Percentiles rank a stretch among this genome's conserved stretches.
These are phyloP conservation scores for Ophioceras dolichostomum DNA, from an alignment of 2,329 filamentous ascomycete genomes.

Conservation along the genomic window DNA sequence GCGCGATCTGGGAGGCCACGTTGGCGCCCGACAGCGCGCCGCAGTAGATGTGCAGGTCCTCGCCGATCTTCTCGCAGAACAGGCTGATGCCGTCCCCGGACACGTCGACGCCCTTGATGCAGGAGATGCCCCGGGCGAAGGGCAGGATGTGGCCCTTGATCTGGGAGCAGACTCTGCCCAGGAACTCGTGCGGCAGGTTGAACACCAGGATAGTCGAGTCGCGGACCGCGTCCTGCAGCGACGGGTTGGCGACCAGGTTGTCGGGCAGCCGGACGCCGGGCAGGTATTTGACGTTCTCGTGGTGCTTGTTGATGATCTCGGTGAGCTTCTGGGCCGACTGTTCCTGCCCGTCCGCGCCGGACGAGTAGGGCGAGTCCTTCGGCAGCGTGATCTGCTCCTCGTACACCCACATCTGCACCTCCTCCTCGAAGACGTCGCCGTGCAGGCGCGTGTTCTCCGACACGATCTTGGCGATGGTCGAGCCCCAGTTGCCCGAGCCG, in stretches of 20 bases:
- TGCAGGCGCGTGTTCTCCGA: slow-evolving; percentile 80
- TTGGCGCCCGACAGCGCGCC: slow-evolving; percentile 93
- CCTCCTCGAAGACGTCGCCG: slow-evolving; percentile 68
- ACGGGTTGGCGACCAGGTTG: slow-evolving; percentile 78
- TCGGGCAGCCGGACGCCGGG: slow-evolving; percentile 71
- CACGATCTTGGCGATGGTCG: slow-evolving; percentile 92
- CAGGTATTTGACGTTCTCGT: slow-evolving; percentile 98
- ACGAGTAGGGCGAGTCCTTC: slow-evolving; percentile 61
- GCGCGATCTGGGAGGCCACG: slow-evolving; percentile 87
- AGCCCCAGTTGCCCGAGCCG: slow-evolving; percentile 97
- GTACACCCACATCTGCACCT: slow-evolving; percentile 98
- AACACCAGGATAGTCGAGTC: slow-evolving; percentile 86
- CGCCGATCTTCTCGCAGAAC: slow-evolving; percentile 91
- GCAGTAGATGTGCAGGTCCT: slow-evolving; percentile 87
- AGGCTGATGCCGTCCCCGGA: slow-evolving; percentile 74
- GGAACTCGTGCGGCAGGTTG: slow-evolving; percentile 95
- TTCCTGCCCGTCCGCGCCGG: slow-evolving; percentile 45
- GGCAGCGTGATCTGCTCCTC: slow-evolving; percentile 78
- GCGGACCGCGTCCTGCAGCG: slow-evolving; percentile 66
- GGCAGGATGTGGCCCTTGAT: slow-evolving; percentile 82
- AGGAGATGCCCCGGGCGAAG: slow-evolving; percentile 86
- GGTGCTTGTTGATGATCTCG: slow-evolving; percentile 74
- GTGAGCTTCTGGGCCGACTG: slow-evolving; percentile 90
- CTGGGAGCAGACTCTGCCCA: slow-evolving; percentile 72
- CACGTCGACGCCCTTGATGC: slow-evolving; percentile 96